phyloP scores from a whole-genome alignment of 495 filamentous ascomycete species.

The Neurospora africana region DNA sequence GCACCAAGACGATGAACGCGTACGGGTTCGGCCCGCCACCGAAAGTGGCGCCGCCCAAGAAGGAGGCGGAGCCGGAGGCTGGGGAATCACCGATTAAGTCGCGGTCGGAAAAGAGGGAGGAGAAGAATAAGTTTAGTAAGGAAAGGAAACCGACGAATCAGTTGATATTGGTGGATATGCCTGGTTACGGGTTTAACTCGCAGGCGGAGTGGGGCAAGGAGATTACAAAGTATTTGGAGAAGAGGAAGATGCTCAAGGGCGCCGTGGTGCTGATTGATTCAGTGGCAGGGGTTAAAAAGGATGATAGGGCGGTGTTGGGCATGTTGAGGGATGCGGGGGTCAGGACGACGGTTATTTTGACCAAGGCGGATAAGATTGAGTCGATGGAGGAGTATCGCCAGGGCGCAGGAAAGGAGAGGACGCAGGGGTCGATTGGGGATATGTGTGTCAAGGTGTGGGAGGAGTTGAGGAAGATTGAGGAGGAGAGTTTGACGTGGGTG shows the following conservation, averaged over 20 bases:
- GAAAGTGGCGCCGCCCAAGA: conserved; percentile 9
- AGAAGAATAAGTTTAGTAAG: conserved; percentile 25
- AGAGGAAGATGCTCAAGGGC: conserved; percentile 64
- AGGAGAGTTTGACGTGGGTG: conserved; percentile 13
- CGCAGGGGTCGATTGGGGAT: conserved; percentile 18
- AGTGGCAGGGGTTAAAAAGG: conserved; percentile 65
- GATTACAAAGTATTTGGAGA: conserved; percentile 71
- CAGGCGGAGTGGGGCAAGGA: conserved; percentile 71
- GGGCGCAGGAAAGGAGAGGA: conserved; percentile 4
- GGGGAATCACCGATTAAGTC: neutral
- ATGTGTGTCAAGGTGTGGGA: conserved; percentile 29
- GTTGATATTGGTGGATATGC: conserved; percentile 76
- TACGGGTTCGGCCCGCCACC: conserved; percentile 57
- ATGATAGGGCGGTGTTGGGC: conserved; percentile 55
- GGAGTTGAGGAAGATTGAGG: conserved; percentile 24
- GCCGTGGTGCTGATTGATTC: conserved; percentile 78
- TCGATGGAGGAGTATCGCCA: neutral
- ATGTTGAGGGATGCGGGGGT: conserved; percentile 53
- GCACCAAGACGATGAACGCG: conserved; percentile 73
- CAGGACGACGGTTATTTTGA: conserved; percentile 68
- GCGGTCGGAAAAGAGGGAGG: neutral
- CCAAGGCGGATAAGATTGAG: conserved; percentile 60
- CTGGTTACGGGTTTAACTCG: conserved; percentile 79
- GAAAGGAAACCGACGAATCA: conserved; percentile 44
- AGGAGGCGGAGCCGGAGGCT: conserved; percentile 1